A percentile compares a stretch with the other conserved stretches of the same genome.
Conservation (phyloP, 257 asterid genomes). For the Haberlea rhodopensis region DNA sequence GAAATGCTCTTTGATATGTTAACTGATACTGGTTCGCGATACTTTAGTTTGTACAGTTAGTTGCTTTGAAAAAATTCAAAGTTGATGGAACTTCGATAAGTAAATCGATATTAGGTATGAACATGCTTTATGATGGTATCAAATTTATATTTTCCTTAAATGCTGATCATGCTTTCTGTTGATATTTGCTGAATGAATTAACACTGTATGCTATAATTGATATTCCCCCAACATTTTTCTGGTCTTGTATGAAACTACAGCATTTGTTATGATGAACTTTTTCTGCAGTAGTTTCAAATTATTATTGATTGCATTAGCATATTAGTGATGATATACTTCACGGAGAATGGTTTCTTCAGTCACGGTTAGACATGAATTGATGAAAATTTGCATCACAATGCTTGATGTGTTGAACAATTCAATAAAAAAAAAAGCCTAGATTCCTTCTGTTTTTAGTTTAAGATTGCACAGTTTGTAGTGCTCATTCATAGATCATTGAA, state of each 20-base stretch:
- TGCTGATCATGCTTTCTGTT: no score
- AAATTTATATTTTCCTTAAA: no score
- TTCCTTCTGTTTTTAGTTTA: slow-evolving; percentile 10
- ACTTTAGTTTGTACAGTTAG: slow-evolving; percentile 6
- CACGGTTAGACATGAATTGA: slow-evolving; percentile 5
- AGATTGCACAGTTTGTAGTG: neutral
- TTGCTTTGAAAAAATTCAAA: neutral
- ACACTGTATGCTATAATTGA: neutral
- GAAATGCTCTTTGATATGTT: neutral
- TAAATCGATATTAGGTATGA: no score
- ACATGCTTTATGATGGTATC: no score
- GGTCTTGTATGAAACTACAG: neutral
- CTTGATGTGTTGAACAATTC: neutral
- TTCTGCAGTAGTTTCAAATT: no score
- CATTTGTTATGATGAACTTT: neutral
- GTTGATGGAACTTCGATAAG: neutral
- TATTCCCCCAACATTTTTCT: neutral
- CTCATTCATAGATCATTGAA: neutral
- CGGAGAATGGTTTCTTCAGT: neutral
- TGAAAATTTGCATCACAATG: slow-evolving; percentile 10
- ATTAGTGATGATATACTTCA: neutral
- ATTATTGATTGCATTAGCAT: no score
- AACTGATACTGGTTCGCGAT: neutral
- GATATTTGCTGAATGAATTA: no score
- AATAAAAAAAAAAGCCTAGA: neutral